Evolutionary conservation across 805 yeast species (phyloP).

Genomic region (Lachancea nothofagi): DNA sequence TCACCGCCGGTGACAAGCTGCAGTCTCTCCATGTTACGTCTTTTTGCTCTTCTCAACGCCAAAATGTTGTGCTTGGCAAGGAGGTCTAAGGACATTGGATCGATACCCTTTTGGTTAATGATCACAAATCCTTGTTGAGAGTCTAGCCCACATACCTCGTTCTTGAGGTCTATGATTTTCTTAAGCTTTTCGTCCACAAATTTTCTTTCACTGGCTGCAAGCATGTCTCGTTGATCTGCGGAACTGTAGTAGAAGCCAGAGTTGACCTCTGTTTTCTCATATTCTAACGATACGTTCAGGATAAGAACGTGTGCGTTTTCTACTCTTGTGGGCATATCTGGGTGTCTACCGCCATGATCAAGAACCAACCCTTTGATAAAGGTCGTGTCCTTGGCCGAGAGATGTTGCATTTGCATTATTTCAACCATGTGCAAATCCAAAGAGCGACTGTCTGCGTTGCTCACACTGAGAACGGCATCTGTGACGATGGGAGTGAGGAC

Average conservation of each 20-base stretch:
- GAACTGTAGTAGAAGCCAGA: conserved; percentile 90
- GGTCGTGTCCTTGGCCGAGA: conserved; percentile 74
- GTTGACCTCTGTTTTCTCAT: conserved; percentile 96
- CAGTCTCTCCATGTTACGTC: conserved; percentile 98
- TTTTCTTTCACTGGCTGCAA: conserved; percentile 87
- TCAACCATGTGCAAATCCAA: conserved; percentile 96
- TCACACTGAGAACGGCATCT: conserved; percentile 85
- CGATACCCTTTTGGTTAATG: conserved; percentile 97
- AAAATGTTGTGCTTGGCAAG: conserved; percentile 88
- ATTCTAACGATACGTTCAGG: conserved; percentile 89
- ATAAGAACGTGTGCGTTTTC: conserved; percentile 80
- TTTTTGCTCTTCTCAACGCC: conserved; percentile 95
- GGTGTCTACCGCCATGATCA: conserved; percentile 98
- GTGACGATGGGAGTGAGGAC: conserved; percentile 90
- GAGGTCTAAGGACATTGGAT: conserved; percentile 94
- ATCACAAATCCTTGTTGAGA: conserved; percentile 79
- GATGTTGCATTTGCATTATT: conserved; percentile 96
- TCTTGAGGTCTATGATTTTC: conserved; percentile 88
- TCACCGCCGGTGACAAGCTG: conserved; percentile 96
- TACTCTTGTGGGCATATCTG: conserved; percentile 93
- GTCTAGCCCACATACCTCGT: conserved; percentile 79
- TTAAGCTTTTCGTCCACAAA: conserved; percentile 91
- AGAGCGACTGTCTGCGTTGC: conserved; percentile 40
- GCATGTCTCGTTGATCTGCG: conserved; percentile 93
- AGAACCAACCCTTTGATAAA: conserved; percentile 85